Evolutionary conservation across 176 grass and related monocot species (phyloP).

Genomic region (Echinochloa phyllopogon): DNA sequence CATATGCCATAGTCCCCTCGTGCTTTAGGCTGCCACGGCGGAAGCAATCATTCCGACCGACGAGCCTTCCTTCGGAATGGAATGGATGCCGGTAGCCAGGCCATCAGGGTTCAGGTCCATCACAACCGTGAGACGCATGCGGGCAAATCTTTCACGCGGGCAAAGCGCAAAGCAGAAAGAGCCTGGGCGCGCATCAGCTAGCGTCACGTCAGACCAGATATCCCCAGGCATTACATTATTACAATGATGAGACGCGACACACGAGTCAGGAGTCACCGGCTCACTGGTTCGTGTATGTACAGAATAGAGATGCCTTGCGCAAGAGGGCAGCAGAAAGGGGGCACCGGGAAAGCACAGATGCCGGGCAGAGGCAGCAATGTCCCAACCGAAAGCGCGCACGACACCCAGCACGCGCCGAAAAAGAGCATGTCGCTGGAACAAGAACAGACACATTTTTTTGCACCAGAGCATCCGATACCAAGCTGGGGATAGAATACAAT

Average conservation of each 20-base stretch:
- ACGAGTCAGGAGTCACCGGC: background rate
- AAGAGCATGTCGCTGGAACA: constrained; percentile 8
- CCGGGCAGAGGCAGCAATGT: background rate
- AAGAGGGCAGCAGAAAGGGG: background rate
- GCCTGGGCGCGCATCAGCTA: background rate
- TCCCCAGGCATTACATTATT: background rate
- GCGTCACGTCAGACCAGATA: constrained; percentile 18
- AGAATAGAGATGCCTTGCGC: constrained; percentile 24
- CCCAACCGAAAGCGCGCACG: constrained; percentile 33
- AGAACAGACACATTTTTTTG: constrained; percentile 24
- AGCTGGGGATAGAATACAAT: background rate
- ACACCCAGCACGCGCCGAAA: constrained; percentile 15
- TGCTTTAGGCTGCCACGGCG: background rate
- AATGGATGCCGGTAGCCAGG: constrained; percentile 2
- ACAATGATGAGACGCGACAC: background rate
- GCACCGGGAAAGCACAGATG: constrained; percentile 36
- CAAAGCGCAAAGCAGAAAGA: constrained; percentile 7
- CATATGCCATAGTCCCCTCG: background rate
- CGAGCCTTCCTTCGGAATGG: background rate
- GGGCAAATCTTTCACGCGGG: background rate
- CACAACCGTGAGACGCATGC: background rate
- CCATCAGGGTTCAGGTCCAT: constrained; percentile 4
- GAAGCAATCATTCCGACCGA: constrained; percentile 33
- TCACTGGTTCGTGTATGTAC: background rate
- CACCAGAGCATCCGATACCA: constrained; percentile 27